Evolutionary conservation across 441 rosid species (phyloP), one percentile per base, ranked within the genome.

Genomic region (Oxalis stricta): DNA sequence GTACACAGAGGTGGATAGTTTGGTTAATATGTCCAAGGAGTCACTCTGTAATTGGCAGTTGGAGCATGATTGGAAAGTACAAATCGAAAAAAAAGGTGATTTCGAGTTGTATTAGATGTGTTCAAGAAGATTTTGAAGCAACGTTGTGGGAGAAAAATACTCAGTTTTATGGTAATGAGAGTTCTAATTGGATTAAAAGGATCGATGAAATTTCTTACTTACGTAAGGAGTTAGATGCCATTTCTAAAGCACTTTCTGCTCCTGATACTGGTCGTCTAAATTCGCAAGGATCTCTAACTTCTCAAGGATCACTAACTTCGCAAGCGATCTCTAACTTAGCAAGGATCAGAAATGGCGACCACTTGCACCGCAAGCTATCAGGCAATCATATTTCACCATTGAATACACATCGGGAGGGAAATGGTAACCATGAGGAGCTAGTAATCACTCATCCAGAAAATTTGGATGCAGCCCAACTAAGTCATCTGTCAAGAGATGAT

Each of bases 191-290:
- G 59, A 46, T 41, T 20, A 66, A 73, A 43, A 83, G 61, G 63
- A 49, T 72, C 23, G 69, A 76, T 54, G 87, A 84, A 63, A 61
- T 92, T 41, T 73, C 75, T 13, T 48, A 54, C 53, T 63, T 92
- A 59, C 84, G 80, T 34, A 70, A 72, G 56, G 95, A 92, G 56
- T 51, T 92, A 41, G 88, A 69, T 60, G 58, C 60, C 29, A 65
- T 92, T 34, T 63, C 77, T 46, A 76, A 72, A 42, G 64, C 70
- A 12, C 59, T 84, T 28, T 54, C 58, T 10, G 49, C 46, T 60
- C 66, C 60, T 50, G 99, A 87, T 33, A 54, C 51, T 29, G 86
- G 81, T 18, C 70, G 67, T 20, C 58, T 68, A 26, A 48, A 51
- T 50, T 64, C 76, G 21, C 69, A 69, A 23, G 56, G 78, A 33